phyloP scores from a whole-genome alignment of 257 asterid genomes.

The Oldenlandia corymbosa region DNA sequence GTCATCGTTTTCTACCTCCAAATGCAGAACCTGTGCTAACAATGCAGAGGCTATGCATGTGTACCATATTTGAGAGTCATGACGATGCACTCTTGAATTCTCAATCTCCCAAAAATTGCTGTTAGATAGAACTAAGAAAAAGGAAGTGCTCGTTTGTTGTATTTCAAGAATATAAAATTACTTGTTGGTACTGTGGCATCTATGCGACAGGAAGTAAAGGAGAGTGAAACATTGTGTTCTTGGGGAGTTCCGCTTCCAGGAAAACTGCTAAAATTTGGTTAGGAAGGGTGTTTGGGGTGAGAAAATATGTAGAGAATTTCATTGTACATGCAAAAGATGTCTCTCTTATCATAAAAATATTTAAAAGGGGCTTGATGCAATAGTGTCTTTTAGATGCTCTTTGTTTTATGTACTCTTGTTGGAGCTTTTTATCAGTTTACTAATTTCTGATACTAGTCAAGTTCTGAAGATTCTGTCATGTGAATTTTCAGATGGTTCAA shows the following conservation, averaged over 20 bases:
- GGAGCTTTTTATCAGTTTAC: not conserved
- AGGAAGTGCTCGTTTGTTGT: not conserved
- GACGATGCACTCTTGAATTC: not conserved
- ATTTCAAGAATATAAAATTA: not conserved
- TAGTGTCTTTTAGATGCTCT: no score
- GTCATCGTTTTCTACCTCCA: not conserved
- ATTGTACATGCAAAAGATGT: not conserved
- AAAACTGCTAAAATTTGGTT: not conserved
- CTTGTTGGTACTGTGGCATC: not conserved
- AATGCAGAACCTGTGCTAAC: not conserved
- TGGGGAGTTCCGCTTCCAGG: not conserved
- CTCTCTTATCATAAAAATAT: not conserved
- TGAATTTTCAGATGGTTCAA: constrained; percentile 38
- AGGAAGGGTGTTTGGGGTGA: not conserved
- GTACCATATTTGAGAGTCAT: not conserved
- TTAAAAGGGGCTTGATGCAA: not conserved
- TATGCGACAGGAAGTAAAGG: not conserved
- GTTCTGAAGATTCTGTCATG: not conserved
- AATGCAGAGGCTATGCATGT: not conserved
- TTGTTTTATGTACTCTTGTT: not conserved
- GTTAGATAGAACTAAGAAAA: not conserved
- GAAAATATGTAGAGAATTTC: not conserved
- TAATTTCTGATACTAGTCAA: no score
- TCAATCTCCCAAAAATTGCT: not conserved
- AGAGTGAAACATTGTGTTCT: not conserved